phyloP scores from a whole-genome alignment of 1,284 basidiomycete genomes.

The Boletus semigastroideus region DNA sequence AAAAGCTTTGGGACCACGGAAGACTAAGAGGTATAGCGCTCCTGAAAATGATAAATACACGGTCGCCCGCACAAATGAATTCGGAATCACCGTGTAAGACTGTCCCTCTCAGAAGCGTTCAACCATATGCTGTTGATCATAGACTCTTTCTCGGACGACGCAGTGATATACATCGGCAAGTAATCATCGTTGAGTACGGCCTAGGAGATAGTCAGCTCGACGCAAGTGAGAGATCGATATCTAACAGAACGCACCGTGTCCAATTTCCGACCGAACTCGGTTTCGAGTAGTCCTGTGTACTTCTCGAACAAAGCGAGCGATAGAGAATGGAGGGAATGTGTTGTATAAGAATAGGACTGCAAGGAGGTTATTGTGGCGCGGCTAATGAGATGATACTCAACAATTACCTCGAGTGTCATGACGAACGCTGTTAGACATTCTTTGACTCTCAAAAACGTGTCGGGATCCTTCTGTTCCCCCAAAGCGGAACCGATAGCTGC shows the following conservation, averaged over 20 bases:
- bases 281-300: conserved; percentile 82
- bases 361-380: conserved; percentile 11
- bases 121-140: conserved; percentile 89
- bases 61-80: neutral
- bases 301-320: conserved; percentile 89
- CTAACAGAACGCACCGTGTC: conserved; percentile 57
- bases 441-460: conserved; percentile 83
- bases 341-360: conserved; percentile 85
- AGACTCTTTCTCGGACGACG: conserved; percentile 68
- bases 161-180: conserved; percentile 85
- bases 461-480: conserved; percentile 77
- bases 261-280: conserved; percentile 81
- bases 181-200: conserved; percentile 90
- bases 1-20: conserved; percentile 96
- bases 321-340: conserved; percentile 80
- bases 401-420: conserved; percentile 85
- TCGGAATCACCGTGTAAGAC: conserved; percentile 57
- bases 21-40: conserved; percentile 72
- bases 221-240: neutral
- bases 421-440: conserved; percentile 85
- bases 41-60: conserved; percentile 40
- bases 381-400: neutral
- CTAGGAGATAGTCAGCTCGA: conserved; percentile 40
- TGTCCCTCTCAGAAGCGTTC: conserved; percentile 61
- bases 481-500: conserved; percentile 76